phyloP scores from a whole-genome alignment of 805 yeast species.

The Starmerella cellae region DNA sequence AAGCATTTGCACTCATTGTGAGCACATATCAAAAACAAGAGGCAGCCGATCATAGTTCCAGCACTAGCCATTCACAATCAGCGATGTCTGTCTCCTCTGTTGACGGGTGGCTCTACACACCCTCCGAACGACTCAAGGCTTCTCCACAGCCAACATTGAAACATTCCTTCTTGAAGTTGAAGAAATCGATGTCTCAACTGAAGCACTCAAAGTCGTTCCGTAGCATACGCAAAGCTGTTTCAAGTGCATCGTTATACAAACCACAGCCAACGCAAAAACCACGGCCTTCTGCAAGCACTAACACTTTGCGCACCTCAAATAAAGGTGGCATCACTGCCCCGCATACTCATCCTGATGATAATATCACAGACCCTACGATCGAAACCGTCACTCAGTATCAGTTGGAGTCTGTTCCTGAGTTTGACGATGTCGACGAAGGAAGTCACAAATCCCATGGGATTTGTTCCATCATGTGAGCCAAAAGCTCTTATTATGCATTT shows the following conservation, averaged over 20 bases:
- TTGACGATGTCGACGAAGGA: neutral
- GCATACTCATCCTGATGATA: neutral
- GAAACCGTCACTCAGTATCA: neutral
- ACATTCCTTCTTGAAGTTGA: constrained; percentile 14
- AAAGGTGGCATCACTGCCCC: neutral
- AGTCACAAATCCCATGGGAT: neutral
- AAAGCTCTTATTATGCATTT: too few species aligned
- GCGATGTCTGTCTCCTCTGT: constrained; percentile 12
- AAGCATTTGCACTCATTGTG: constrained; percentile 76
- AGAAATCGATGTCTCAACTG: constrained; percentile 15
- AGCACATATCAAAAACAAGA: constrained; percentile 40
- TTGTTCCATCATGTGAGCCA: neutral
- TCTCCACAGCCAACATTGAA: constrained; percentile 12
- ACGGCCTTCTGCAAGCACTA: neutral
- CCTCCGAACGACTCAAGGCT: constrained; percentile 5
- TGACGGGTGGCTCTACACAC: constrained; percentile 15
- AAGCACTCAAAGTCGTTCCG: constrained; percentile 15
- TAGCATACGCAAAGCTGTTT: constrained; percentile 11
- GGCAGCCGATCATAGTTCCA: constrained; percentile 3
- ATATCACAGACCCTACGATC: neutral
- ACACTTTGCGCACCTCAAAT: neutral
- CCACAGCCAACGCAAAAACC: neutral
- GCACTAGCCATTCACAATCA: constrained; percentile 8
- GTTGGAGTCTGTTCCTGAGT: neutral
- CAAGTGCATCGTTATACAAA: constrained; percentile 9